Conservation (phyloP, 352 stramenopile genomes). For the Achlya hypogyna region DNA sequence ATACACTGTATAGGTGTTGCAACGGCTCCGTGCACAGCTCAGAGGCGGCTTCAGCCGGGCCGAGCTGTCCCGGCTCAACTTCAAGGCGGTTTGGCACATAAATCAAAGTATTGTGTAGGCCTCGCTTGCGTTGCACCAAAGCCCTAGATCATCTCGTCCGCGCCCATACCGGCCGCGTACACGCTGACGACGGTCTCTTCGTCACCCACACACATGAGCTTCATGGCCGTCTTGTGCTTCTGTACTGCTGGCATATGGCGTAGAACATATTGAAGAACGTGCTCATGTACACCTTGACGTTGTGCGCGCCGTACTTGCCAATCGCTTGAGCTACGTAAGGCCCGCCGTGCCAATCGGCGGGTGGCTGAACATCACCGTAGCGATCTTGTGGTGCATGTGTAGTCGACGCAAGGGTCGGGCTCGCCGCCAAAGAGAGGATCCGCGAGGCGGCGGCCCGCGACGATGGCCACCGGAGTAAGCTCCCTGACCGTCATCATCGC, state of each 20-base stretch:
- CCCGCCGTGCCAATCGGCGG: constrained; percentile 93
- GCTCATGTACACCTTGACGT: constrained; percentile 93
- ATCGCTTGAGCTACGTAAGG: constrained; percentile 89
- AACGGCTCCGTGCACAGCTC: too few relatives aligned
- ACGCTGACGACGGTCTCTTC: constrained; percentile 92
- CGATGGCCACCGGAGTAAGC: constrained; percentile 86
- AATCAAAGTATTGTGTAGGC: too few relatives aligned
- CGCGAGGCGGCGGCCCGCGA: constrained; percentile 77
- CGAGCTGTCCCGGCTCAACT: too few relatives aligned
- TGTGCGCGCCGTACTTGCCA: constrained; percentile 86
- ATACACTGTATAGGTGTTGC: too few relatives aligned
- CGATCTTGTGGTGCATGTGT: constrained; percentile 93
- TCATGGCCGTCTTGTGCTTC: constrained; percentile 92
- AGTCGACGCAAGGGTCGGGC: constrained; percentile 65
- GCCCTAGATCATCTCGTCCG: constrained; percentile 97
- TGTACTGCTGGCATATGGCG: constrained; percentile 82
- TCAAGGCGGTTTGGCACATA: too few relatives aligned
- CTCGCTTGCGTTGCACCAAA: too few relatives aligned
- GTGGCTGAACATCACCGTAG: constrained; percentile 96
- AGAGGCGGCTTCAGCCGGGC: too few relatives aligned
- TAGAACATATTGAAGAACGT: constrained; percentile 96
- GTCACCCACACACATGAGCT: constrained; percentile 82
- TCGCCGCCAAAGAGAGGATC: constrained; percentile 87
- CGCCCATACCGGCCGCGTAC: constrained; percentile 89
- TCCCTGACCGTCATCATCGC: constrained; percentile 80